Evolutionary conservation across 2,329 filamentous ascomycete species (phyloP).

Genomic region (Sclerotinia nivalis): DNA sequence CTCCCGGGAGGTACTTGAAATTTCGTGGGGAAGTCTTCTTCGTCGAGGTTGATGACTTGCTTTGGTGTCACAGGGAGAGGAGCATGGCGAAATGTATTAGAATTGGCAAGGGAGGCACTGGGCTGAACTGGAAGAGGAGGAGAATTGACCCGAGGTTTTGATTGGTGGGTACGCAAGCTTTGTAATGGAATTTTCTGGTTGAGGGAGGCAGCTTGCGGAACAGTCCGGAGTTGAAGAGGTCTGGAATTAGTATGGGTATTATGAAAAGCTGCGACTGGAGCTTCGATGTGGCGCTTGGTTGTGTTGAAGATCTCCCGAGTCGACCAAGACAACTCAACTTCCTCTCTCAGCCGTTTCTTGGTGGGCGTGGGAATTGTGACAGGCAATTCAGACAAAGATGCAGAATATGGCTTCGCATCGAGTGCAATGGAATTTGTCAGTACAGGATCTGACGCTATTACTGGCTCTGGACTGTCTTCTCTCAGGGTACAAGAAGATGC

Average conservation of each 20-base stretch:
- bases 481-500: slow-evolving; percentile 3
- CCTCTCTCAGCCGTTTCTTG: neutral
- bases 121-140: neutral
- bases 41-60: neutral
- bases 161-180: neutral
- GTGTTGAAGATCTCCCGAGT: neutral
- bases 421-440: neutral
- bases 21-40: neutral
- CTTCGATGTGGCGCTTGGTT: neutral
- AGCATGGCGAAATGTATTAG: neutral
- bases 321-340: neutral
- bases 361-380: too few species aligned
- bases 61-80: neutral
- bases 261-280: neutral
- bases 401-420: neutral
- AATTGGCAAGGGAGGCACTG: neutral
- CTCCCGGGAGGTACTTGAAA: neutral
- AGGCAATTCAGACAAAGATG: neutral
- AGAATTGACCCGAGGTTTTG: too few species aligned
- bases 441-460: neutral
- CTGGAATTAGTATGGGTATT: neutral
- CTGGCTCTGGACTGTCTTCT: neutral
- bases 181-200: neutral
- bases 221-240: neutral
- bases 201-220: neutral